phyloP scores from a whole-genome alignment of 2,329 filamentous ascomycete species.

The Aspergillus sp. region DNA sequence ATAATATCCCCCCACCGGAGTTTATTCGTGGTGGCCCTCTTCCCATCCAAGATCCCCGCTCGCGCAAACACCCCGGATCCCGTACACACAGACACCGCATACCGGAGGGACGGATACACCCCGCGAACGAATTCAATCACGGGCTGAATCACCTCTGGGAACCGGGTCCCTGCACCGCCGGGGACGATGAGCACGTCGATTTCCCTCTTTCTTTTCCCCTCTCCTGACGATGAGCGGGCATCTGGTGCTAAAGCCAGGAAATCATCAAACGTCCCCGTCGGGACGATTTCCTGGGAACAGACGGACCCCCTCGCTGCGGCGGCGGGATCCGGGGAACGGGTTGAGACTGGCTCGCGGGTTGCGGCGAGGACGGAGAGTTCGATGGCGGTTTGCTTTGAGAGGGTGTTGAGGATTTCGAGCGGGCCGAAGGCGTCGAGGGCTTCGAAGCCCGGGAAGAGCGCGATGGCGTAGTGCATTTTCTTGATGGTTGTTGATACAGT shows the following conservation, averaged over 20 bases:
- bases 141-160: conserved; percentile 31
- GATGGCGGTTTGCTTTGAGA: conserved; percentile 23
- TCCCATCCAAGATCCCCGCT: conserved; percentile 60
- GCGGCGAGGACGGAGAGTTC: conserved; percentile 31
- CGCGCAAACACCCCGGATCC: conserved; percentile 60
- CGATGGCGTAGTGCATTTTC: conserved; percentile 11
- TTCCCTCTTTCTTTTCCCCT: no score
- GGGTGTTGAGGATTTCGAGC: conserved; percentile 45
- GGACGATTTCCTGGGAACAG: conserved; percentile 40
- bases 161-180: conserved; percentile 55
- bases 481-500: no score
- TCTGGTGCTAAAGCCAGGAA: conserved; percentile 55
- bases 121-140: conserved; percentile 47
- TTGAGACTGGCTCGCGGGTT: conserved; percentile 33
- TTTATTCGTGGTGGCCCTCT: conserved; percentile 62
- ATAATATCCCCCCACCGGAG: not conserved
- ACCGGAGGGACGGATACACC: conserved; percentile 51
- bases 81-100: conserved; percentile 66
- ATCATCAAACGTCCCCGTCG: conserved; percentile 41
- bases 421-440: conserved; percentile 47
- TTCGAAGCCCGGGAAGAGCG: conserved; percentile 45
- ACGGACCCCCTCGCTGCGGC: not conserved
- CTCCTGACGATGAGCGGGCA: no score
- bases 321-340: conserved; percentile 21
- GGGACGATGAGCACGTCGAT: conserved; percentile 67